Conservation (phyloP, 768 basidiomycete species). For the Nidularia sp. region DNA sequence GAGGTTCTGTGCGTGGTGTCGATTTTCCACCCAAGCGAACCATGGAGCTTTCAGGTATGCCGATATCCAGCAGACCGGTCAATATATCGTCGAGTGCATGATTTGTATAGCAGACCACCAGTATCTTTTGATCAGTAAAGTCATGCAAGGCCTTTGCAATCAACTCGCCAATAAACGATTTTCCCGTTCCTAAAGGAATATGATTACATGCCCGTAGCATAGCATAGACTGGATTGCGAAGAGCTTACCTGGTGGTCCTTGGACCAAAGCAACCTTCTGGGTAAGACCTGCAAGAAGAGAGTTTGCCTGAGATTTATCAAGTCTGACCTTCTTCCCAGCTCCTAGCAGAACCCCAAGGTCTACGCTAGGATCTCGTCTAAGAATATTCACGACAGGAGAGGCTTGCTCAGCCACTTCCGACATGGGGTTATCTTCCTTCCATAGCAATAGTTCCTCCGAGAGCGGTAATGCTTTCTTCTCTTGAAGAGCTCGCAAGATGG, state of each 20-base stretch:
- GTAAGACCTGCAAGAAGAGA: constrained; percentile 51
- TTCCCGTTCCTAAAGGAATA: constrained; percentile 54
- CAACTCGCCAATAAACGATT: constrained; percentile 69
- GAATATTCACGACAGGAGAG: constrained; percentile 11
- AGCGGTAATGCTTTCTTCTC: constrained; percentile 40
- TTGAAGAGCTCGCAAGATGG: constrained; percentile 56
- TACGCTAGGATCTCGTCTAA: constrained; percentile 25
- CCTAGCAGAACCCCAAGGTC: constrained; percentile 37
- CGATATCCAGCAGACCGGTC: constrained; percentile 55
- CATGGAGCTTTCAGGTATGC: constrained; percentile 44
- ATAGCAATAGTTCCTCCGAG: constrained; percentile 47
- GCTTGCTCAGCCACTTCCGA: constrained; percentile 6
- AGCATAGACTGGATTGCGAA: no score
- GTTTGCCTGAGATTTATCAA: constrained; percentile 47
- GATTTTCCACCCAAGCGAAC: constrained; percentile 61
- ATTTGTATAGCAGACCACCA: constrained; percentile 73
- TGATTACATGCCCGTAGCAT: no score
- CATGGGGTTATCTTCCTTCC: constrained; percentile 28
- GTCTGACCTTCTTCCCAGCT: constrained; percentile 31
- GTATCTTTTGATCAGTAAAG: constrained; percentile 41
- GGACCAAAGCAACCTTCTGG: constrained; percentile 56
- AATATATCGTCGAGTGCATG: constrained; percentile 73
- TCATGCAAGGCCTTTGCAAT: constrained; percentile 58
- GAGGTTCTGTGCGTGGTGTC: constrained; percentile 36
- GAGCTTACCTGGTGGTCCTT: constrained; percentile 64